Evolutionary conservation across 2,329 filamentous ascomycete genomes (phyloP), one percentile per base, ranked within the genome.

Genomic region (Diaporthe sp.): DNA sequence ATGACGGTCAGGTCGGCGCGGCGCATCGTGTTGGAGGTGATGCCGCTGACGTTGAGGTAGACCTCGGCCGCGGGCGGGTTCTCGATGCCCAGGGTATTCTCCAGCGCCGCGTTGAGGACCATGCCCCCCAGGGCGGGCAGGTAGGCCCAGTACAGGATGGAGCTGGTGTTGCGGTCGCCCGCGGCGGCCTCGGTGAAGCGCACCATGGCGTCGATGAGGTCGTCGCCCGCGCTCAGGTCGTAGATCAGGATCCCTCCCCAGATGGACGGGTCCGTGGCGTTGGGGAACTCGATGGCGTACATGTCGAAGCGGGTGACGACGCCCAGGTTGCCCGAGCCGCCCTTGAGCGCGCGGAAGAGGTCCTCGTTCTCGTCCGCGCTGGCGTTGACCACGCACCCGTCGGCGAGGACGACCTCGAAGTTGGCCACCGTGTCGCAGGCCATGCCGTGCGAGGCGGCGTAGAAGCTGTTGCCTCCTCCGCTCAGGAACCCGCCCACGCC

Each of bases 401-500:
- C 81, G 0, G 85, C 84, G 1, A 88, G 81, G 0, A 90, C 87
- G 9, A 90, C 81, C 75, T 89, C 81, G 65, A 82, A 88, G 37
- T 82, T 83, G 39, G 78, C 76, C 15, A 88, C 83, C 22, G 83
- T 86, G 77, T 89, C 87, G 72, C 85, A 87, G 9, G 83, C 85
- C 78, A 85, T 86, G 4, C 89, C 88, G 35, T 84, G 79, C 0
- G 79, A 80, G 0, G 83, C 83, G 3, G 85, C 83, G 77, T 88
- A 86, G 80, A 83, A 89, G 1, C 86, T 87, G 32, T 88, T 84
- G 15, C 88, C 88, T 37, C 88, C 86, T 9, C 86, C 86, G 1
- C 87, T 82, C 5, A 85, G 77, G 42, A 87, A 81, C 0, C 87
- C 87, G 4, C 83, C 81, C 2, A 88, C 85, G 19, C 86, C 86